Evolutionary conservation across 2,329 filamentous ascomycete genomes (phyloP), one percentile per base, ranked within the genome.

Genomic region (Endothia cerciana): DNA sequence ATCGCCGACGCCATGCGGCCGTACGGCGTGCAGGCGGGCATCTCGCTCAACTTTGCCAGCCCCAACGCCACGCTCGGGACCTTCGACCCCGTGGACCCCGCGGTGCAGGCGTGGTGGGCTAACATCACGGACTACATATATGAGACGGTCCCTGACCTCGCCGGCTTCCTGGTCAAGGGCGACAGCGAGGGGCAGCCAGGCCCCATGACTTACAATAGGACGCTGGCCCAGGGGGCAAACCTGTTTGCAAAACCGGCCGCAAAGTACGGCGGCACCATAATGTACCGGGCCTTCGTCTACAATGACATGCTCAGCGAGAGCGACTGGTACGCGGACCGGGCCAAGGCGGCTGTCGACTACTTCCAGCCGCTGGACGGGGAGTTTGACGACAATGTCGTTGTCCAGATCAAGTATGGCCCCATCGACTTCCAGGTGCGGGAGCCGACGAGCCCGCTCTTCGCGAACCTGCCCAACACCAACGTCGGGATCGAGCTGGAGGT

Each of bases 361-460:
- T 91, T 92, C 74, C 79, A 85, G 19, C 80, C 81, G 0, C 81
- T 91, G 0, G 89, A 92, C 71, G 84, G 82, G 5, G 74, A 87
- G 66, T 92, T 92, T 65, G 86, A 89, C 28, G 86, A 89, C 56
- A 92, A 92, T 57, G 89, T 91, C 0, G 81, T 92, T 0, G 81
- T 92, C 2, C 89, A 92, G 73, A 88, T 92, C 75, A 92, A 92
- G 75, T 91, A 89, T 68, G 89, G 90, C 0, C 89, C 89, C 0
- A 91, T 91, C 66, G 89, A 92, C 72, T 91, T 92, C 74, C 89
- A 91, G 71, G 87, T 91, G 13, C 84, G 89, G 43, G 89, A 91
- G 73, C 86, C 89, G 1, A 76, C 82, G 1, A 90, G 86, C 4
- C 89, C 90, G 0, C 76, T 92, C 0, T 91, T 92, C 68, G 82